These are phyloP conservation scores for Kwoniella europaea DNA, from an alignment of 768 basidiomycete species.

Conservation along the genomic window DNA sequence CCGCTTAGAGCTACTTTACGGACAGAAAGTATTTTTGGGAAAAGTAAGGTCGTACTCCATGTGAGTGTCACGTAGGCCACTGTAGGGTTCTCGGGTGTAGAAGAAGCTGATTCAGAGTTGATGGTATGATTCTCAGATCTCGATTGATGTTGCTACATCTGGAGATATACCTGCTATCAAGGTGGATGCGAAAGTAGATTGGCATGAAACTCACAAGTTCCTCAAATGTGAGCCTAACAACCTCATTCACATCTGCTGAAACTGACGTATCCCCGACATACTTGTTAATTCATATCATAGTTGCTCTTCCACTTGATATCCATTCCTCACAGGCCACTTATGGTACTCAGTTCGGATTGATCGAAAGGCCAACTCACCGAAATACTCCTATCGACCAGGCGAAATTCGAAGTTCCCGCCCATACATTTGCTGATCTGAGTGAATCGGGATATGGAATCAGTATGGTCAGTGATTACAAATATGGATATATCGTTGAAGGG, in stretches of 20 bases:
- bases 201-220: conserved; percentile 55
- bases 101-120: too few relatives aligned
- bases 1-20: conserved; percentile 13
- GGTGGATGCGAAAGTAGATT: conserved; percentile 73
- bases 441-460: conserved; percentile 91
- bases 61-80: background rate
- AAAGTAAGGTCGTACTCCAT: conserved; percentile 17
- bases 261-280: background rate
- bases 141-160: conserved; percentile 71
- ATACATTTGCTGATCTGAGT: conserved; percentile 65
- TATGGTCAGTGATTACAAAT: conserved; percentile 88
- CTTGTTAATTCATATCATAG: conserved; percentile 5
- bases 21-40: conserved; percentile 14
- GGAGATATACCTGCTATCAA: conserved; percentile 71
- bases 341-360: conserved; percentile 87
- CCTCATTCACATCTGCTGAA: background rate
- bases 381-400: conserved; percentile 74
- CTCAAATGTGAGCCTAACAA: conserved; percentile 35
- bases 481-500: conserved; percentile 79
- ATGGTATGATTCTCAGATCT: conserved; percentile 64
- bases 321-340: conserved; percentile 81
- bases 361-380: conserved; percentile 89
- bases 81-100: background rate
- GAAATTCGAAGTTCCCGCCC: conserved; percentile 96
- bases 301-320: conserved; percentile 85